Evolutionary conservation across 1,139 yeast genomes (phyloP).

Genomic region (Lodderomyces pseudojiufengensis): DNA sequence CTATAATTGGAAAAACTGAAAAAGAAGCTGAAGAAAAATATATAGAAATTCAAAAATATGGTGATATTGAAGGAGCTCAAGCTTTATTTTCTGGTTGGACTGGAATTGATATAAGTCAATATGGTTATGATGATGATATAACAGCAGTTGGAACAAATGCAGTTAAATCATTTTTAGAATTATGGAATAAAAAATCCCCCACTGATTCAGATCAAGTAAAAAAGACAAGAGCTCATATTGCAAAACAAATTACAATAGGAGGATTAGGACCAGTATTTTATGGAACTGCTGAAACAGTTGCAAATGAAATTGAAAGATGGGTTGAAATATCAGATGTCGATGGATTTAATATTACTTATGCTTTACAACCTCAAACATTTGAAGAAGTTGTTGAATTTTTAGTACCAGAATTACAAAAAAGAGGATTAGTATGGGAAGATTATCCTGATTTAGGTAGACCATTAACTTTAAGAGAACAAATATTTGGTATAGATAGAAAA

Average conservation of each 20-base stretch:
- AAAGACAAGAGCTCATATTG: constrained; percentile 25
- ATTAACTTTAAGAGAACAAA: constrained; percentile 24
- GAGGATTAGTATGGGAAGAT: constrained; percentile 28
- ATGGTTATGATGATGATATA: constrained; percentile 27
- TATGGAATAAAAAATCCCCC: constrained; percentile 30
- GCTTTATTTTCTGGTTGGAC: constrained; percentile 38
- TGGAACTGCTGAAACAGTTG: constrained; percentile 24
- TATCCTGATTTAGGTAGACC: constrained; percentile 21
- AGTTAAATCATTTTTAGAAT: constrained; percentile 25
- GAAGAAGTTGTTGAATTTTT: constrained; percentile 27
- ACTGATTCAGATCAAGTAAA: constrained; percentile 23
- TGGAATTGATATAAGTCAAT: constrained; percentile 32
- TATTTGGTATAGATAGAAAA: constrained; percentile 23
- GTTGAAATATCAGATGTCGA: constrained; percentile 28
- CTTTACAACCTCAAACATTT: constrained; percentile 24
- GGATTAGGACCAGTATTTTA: constrained; percentile 27
- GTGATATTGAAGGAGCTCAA: constrained; percentile 39
- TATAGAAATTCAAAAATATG: constrained; percentile 26
- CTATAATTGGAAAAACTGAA: constrained; percentile 32
- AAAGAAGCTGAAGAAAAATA: constrained; percentile 33
- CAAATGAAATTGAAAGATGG: constrained; percentile 29
- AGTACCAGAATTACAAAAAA: constrained; percentile 24
- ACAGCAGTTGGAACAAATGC: constrained; percentile 28
- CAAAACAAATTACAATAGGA: constrained; percentile 27
- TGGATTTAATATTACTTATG: constrained; percentile 29